A percentile compares a stretch with the other conserved stretches of the same genome.
phyloP scores from a whole-genome alignment of 495 filamentous ascomycete genomes.

The Penicillium flavigenum region DNA sequence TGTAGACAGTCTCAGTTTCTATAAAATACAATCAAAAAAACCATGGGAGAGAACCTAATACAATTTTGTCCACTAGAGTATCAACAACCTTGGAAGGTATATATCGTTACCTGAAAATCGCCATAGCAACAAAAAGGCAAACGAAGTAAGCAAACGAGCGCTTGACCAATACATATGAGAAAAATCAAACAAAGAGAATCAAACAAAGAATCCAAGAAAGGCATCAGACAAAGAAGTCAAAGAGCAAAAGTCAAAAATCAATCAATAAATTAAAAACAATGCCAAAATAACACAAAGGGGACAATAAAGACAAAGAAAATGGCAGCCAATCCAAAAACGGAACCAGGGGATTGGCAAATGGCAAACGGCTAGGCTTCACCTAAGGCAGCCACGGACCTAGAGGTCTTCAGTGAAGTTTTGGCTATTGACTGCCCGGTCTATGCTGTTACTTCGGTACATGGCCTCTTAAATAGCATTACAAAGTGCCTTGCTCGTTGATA shows the following conservation, averaged over 20 bases:
- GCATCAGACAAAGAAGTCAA: neutral
- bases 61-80: neutral
- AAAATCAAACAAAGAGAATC: neutral
- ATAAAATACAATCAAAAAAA: neutral
- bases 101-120: neutral
- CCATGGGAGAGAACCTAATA: neutral
- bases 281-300: neutral
- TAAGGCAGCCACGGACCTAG: neutral
- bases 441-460: neutral
- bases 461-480: neutral
- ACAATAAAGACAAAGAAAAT: neutral
- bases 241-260: neutral
- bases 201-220: neutral
- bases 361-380: neutral
- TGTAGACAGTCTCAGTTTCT: neutral
- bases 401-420: neutral
- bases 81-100: neutral
- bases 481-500: neutral
- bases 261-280: neutral
- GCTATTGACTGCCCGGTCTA: neutral
- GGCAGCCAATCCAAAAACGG: neutral
- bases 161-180: neutral
- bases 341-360: neutral
- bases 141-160: neutral
- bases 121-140: neutral